Conservation (phyloP, 1,284 basidiomycete genomes). For the Moniliella sp. region DNA sequence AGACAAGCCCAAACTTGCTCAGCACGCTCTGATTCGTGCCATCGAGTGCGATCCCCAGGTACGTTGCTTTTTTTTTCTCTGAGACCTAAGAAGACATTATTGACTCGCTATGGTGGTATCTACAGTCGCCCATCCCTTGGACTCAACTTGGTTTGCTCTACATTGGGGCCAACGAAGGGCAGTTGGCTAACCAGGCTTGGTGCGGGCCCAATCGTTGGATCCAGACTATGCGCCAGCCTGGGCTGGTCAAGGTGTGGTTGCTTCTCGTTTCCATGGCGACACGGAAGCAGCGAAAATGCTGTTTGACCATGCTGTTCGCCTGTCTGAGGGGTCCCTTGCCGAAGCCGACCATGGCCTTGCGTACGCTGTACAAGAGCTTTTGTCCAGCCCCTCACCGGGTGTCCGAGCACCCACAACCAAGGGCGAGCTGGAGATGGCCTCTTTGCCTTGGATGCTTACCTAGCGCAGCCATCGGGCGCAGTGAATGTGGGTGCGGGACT, state of each 20-base stretch:
- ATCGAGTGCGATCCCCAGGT: constrained; percentile 56
- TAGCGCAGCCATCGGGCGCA: constrained; percentile 46
- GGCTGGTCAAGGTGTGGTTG: constrained; percentile 75
- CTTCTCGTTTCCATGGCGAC: constrained; percentile 48
- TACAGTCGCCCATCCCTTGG: constrained; percentile 57
- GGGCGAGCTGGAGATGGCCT: too few species aligned
- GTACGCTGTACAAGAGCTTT: constrained; percentile 43
- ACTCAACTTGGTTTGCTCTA: constrained; percentile 74
- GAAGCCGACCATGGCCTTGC: constrained; percentile 66
- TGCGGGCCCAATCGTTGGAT: constrained; percentile 69
- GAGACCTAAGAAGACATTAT: not conserved
- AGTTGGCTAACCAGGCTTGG: constrained; percentile 66
- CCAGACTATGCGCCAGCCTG: constrained; percentile 75
- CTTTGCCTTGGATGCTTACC: constrained; percentile 60
- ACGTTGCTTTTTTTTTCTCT: constrained; percentile 1
- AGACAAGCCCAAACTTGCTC: constrained; percentile 50
- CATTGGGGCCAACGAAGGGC: constrained; percentile 55
- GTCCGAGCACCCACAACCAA: constrained; percentile 28
- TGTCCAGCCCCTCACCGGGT: constrained; percentile 36
- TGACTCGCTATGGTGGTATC: too few species aligned
- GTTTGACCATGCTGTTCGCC: constrained; percentile 58
- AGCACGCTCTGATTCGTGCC: constrained; percentile 77
- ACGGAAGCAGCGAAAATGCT: constrained; percentile 47
- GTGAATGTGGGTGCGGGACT: constrained; percentile 58
- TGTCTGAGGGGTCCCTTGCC: constrained; percentile 49